Evolutionary conservation across 1,284 basidiomycete species (phyloP).

Genomic region (Vanrija humicola): DNA sequence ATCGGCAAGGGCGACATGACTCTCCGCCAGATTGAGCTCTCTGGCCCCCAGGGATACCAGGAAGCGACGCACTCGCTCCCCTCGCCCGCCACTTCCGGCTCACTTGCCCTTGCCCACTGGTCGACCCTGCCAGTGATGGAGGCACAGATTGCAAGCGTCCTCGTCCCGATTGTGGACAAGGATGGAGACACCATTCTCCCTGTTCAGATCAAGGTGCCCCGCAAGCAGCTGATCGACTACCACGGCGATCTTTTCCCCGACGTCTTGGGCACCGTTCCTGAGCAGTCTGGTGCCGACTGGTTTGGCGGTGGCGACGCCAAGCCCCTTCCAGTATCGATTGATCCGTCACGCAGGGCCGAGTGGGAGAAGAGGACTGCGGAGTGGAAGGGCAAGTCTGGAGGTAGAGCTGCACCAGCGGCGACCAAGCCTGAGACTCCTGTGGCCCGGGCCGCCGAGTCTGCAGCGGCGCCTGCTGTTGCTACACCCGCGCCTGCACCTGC

Average conservation of each 20-base stretch:
- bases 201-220: constrained; percentile 45
- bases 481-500: not conserved
- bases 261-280: constrained; percentile 36
- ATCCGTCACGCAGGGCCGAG: constrained; percentile 30
- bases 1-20: constrained; percentile 50
- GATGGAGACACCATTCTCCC: constrained; percentile 47
- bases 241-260: constrained; percentile 50
- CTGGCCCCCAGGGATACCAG: constrained; percentile 40
- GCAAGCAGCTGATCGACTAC: constrained; percentile 51
- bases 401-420: not conserved
- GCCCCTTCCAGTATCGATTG: constrained; percentile 29
- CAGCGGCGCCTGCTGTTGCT: not conserved
- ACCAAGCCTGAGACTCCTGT: not conserved
- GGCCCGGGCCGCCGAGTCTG: not conserved
- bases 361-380: constrained; percentile 26
- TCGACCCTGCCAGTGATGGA: constrained; percentile 48
- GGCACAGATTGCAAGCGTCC: constrained; percentile 48
- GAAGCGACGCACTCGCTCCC: constrained; percentile 39
- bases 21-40: constrained; percentile 48
- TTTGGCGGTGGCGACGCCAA: constrained; percentile 34
- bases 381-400: not conserved
- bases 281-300: constrained; percentile 44
- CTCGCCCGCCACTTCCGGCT: constrained; percentile 33
- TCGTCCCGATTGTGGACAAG: constrained; percentile 42
- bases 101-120: constrained; percentile 40